These are phyloP conservation scores for Mucuna pruriens DNA, from an alignment of 306 rosid genomes.

Conservation along the genomic window DNA sequence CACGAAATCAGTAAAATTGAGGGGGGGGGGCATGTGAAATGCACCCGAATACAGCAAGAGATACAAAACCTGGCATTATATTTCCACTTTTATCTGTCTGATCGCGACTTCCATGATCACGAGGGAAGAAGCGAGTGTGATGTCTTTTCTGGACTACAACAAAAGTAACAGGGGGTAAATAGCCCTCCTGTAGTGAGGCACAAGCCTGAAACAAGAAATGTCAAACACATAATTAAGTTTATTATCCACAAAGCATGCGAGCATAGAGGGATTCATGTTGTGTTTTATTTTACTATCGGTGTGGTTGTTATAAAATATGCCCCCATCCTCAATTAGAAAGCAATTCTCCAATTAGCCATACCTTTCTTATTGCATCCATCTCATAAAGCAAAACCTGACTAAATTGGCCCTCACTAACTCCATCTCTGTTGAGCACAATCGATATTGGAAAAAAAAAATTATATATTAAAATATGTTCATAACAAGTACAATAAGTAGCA, in stretches of 20 bases:
- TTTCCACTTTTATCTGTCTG: constrained; percentile 68
- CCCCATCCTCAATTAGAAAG: not conserved
- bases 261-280: not conserved
- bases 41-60: not conserved
- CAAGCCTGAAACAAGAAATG: constrained; percentile 61
- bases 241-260: not conserved
- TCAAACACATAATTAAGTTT: not conserved
- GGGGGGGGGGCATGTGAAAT: not conserved
- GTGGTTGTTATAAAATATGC: not conserved
- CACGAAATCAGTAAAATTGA: not conserved
- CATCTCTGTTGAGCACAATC: constrained; percentile 62
- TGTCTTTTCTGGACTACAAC: constrained; percentile 84
- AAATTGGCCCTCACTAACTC: constrained; percentile 87
- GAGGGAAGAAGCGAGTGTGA: constrained; percentile 72
- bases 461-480: not conserved
- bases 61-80: constrained; percentile 69
- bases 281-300: no score
- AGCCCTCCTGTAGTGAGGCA: constrained; percentile 49
- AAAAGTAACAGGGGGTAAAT: constrained; percentile 66
- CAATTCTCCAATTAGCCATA: constrained; percentile 8
- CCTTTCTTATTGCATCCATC: constrained; percentile 86
- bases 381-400: constrained; percentile 79
- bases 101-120: constrained; percentile 2
- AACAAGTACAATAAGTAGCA: not conserved
- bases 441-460: not conserved